Percentiles rank a stretch among this genome's conserved stretches.
phyloP scores from a whole-genome alignment of 768 basidiomycete species.

The Xerocomellus amylosporus region DNA sequence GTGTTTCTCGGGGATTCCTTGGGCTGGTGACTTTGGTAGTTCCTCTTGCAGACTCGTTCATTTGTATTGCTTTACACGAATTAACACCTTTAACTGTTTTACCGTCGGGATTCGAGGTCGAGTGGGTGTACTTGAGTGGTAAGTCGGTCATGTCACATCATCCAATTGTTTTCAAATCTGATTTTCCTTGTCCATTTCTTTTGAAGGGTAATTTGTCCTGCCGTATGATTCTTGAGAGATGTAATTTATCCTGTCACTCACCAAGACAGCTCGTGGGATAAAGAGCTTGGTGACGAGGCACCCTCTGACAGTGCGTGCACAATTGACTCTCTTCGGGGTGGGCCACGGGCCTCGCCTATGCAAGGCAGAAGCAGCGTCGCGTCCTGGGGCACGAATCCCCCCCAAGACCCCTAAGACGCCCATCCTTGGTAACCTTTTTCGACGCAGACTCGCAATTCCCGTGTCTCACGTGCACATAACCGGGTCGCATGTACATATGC shows the following conservation, averaged over 20 bases:
- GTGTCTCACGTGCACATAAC: too few species aligned
- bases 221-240: too few species aligned
- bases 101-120: not conserved
- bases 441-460: too few species aligned
- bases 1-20: constrained; percentile 7
- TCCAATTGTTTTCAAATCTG: not conserved
- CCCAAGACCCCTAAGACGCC: too few species aligned
- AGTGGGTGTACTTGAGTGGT: not conserved
- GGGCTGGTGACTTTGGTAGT: constrained; percentile 13
- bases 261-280: not conserved
- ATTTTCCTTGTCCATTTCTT: not conserved
- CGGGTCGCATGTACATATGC: too few species aligned
- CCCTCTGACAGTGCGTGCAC: too few species aligned
- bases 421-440: too few species aligned
- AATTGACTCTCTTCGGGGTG: not conserved
- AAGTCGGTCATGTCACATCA: not conserved
- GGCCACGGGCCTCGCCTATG: too few species aligned
- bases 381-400: too few species aligned
- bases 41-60: too few species aligned
- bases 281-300: too few species aligned
- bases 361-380: too few species aligned
- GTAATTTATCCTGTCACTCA: not conserved
- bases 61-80: constrained; percentile 12
- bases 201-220: not conserved
- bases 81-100: not conserved